A percentile compares a stretch with the other conserved stretches of the same genome.
Conservation (phyloP, 2,329 filamentous ascomycete genomes). For the Venturia oleaginea region DNA sequence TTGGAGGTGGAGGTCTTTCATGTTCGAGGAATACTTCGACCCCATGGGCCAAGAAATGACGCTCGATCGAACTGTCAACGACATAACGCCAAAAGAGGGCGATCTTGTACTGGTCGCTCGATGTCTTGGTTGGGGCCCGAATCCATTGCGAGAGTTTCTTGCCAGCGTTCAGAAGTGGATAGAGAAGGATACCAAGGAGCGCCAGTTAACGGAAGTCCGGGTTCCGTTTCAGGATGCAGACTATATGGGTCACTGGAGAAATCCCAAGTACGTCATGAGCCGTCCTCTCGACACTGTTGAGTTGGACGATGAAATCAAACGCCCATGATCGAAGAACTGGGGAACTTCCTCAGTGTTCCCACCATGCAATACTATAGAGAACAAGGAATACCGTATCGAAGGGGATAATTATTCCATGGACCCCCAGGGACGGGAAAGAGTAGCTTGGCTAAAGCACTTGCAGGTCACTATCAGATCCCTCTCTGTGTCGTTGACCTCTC, state of each 20-base stretch:
- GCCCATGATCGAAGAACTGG: constrained; percentile 6
- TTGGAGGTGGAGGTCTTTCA: not conserved
- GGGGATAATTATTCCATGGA: constrained; percentile 69
- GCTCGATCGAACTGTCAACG: not conserved
- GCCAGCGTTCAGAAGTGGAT: not conserved
- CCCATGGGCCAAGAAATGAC: not conserved
- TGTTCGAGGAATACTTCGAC: constrained; percentile 2
- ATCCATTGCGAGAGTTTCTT: constrained; percentile 4
- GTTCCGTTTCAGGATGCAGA: not conserved
- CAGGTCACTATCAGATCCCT: constrained; percentile 37
- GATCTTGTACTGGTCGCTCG: not conserved
- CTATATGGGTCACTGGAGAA: not conserved
- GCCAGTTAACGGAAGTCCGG: not conserved
- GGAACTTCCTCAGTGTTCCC: constrained; percentile 47
- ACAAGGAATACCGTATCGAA: constrained; percentile 74
- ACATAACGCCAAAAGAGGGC: not conserved
- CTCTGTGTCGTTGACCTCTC: constrained; percentile 39
- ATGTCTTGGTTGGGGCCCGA: constrained; percentile 6
- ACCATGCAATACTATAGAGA: constrained; percentile 72
- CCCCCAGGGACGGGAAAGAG: constrained; percentile 76
- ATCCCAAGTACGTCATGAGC: not conserved
- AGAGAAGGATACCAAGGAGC: not conserved
- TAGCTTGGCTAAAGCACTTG: constrained; percentile 42
- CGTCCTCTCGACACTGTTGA: constrained; percentile 2
- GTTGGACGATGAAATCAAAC: constrained; percentile 4